Evolutionary conservation across 2,329 filamentous ascomycete species (phyloP).

Genomic region (Pseudogymnoascus sp.): DNA sequence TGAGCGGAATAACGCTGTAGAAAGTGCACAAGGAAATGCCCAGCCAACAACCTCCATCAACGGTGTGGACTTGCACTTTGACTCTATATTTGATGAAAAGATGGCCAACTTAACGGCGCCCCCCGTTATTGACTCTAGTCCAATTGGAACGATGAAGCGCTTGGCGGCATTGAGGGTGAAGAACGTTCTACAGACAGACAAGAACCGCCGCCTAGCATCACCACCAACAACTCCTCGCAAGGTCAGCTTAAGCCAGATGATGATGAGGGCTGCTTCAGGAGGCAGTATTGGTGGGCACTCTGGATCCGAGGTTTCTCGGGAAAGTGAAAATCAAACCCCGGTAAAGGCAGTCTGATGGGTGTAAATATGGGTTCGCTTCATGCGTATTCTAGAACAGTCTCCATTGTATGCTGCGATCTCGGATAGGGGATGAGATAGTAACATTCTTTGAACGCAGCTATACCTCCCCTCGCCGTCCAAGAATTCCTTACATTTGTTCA

Average conservation of each 20-base stretch:
- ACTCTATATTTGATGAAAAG: conserved; percentile 9
- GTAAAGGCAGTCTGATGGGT: not conserved
- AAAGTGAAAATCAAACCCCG: not conserved
- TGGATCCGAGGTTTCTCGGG: not conserved
- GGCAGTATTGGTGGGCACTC: not conserved
- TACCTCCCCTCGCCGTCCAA: not conserved
- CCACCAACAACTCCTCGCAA: not conserved
- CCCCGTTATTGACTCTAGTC: conserved; percentile 14
- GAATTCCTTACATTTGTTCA: not conserved
- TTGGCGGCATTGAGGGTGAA: conserved; percentile 22
- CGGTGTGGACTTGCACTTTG: not conserved
- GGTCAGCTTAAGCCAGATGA: not conserved
- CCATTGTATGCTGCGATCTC: not conserved
- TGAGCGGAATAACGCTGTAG: not conserved
- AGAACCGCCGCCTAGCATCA: conserved; percentile 18
- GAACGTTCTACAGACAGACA: conserved; percentile 24
- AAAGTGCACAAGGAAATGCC: not conserved
- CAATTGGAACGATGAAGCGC: conserved; percentile 18
- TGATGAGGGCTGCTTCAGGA: not conserved
- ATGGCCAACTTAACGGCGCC: not conserved
- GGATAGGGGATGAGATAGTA: not conserved
- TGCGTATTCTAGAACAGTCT: not conserved
- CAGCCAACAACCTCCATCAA: not conserved
- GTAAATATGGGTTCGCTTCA: not conserved
- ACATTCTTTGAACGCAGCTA: conserved; percentile 2